These are phyloP conservation scores for Leccinum broughii DNA, from an alignment of 768 basidiomycete genomes.

Conservation along the genomic window DNA sequence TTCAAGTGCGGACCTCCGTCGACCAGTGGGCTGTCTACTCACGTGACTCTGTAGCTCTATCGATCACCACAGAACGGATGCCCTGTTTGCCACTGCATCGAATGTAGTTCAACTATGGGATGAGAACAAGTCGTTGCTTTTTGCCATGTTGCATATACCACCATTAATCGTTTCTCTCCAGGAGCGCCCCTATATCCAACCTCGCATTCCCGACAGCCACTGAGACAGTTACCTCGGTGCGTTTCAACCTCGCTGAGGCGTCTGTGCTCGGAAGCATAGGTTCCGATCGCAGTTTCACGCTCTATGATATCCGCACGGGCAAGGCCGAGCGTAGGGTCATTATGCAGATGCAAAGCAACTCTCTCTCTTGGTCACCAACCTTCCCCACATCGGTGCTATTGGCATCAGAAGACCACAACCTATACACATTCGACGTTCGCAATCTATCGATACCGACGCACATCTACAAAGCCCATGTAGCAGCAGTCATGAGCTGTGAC, in stretches of 20 bases:
- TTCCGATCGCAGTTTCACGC: slow-evolving; percentile 90
- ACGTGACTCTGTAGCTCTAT: slow-evolving; percentile 60
- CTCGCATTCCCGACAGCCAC: slow-evolving; percentile 84
- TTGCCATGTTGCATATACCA: neutral
- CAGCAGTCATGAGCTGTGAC: slow-evolving; percentile 94
- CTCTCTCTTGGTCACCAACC: slow-evolving; percentile 94
- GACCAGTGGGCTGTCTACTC: neutral
- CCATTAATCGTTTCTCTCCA: slow-evolving; percentile 30
- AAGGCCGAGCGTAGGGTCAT: slow-evolving; percentile 91
- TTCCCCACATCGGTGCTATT: slow-evolving; percentile 89
- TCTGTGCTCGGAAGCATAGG: slow-evolving; percentile 95
- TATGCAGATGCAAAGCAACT: slow-evolving; percentile 93
- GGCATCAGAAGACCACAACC: slow-evolving; percentile 98
- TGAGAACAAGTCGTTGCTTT: slow-evolving; percentile 70
- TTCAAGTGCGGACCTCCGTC: slow-evolving; percentile 69
- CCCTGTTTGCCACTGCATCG: slow-evolving; percentile 93
- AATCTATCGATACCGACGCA: slow-evolving; percentile 79
- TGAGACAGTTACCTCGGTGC: slow-evolving; percentile 85
- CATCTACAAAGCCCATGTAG: slow-evolving; percentile 97
- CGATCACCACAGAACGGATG: slow-evolving; percentile 88
- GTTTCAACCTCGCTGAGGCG: slow-evolving; percentile 93
- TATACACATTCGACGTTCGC: slow-evolving; percentile 97
- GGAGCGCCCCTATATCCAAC: slow-evolving; percentile 83
- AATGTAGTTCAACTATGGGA: slow-evolving; percentile 97
- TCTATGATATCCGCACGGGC: slow-evolving; percentile 96